Evolutionary conservation across 169 alveolate species (phyloP), one percentile per base, ranked within the genome.

Genomic region (Plasmodium adleri): DNA sequence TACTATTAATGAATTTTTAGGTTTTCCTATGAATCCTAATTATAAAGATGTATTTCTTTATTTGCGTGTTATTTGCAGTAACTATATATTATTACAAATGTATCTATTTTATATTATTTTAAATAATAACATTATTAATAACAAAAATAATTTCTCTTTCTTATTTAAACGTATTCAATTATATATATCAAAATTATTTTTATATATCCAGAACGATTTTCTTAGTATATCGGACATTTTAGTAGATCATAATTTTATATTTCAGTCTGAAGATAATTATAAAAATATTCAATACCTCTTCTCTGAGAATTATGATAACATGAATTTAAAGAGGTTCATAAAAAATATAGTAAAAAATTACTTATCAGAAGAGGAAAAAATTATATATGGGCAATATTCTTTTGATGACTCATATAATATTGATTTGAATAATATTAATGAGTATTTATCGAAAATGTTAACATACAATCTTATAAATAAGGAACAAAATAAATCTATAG

Each of bases 11-110:
- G 66, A 83, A 72, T 83, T 83, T 22, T 58, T 83, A 43, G 91
- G 85, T 54, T 20, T 83, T 24, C 22, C 52, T 5, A 3, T 83
- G 59, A 60, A 59, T 62, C 32, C 72, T 20, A 39, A 39, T 39
- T 4, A 56, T 70, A 72, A 67, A 47, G 20, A 60, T 32, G 72
- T 83, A 28, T 26, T 72, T 50, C 28, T 83, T 17, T 83, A 15
- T 72, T 39, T 83, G 62, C 39, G 85, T 17, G 60, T 83, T 22
- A 58, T 83, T 15, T 83, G 56, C 28, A 83, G 91, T 63, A 83
- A 83, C 20, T 83, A 83, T 72, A 26, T 83, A 45, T 60, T 83
- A 47, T 72, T 83, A 26, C 91, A 83, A 68, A 83, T 83, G 91
- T 83, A 83, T 60, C 20, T 83, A 83, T 83, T 83, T 45, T 68